Evolutionary conservation across 2,329 filamentous ascomycete species (phyloP), one percentile per base, ranked within the genome.

Genomic region (Cercospora brassicicola): DNA sequence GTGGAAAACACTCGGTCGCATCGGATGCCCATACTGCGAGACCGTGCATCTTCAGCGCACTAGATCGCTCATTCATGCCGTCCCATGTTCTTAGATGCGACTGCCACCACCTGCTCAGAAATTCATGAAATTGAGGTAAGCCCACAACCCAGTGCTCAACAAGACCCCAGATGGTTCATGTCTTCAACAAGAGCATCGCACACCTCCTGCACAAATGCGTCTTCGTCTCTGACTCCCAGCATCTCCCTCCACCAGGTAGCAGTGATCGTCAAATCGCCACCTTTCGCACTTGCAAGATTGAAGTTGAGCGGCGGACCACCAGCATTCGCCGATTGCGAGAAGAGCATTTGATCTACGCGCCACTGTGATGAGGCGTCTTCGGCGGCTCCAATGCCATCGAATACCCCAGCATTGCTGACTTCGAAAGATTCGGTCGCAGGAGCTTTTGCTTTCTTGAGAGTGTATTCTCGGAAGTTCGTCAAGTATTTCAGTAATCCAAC

Each of bases 371-470:
- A 61, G 3, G 57, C 36, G 8, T 7, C 0, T 2, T 64, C 66
- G 15, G 66, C 69, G 59, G 36, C 7, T 1, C 39, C 55, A 9
- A 8, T 9, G 36, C 62, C 15, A 48, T 79, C 75, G 69, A 84
- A 81, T 2, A 73, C 76, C 31, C 79, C 78, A 2, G 84, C 60
- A 68, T 85, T 85, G 73, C 82, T 84, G 8, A 85, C 64, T 71
- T 84, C 82, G 63, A 81, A 84, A 4, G 81, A 82, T 15, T 69
- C 75, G 48, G 82, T 81, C 28, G 83, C 76, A 30, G 68, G 66
- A 62, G 79, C 71, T 4, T 79, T 79, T 8, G 83, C 60, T 55
- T 83, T 81, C 2, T 75, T 76, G 8, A 72, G 55, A 3, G 77
- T 76, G 82, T 82, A 85, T 8, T 73, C 72, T 4, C 79, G 72